Evolutionary conservation across 148 eudicot species (phyloP).

Genomic region (Linanthus parryae): DNA sequence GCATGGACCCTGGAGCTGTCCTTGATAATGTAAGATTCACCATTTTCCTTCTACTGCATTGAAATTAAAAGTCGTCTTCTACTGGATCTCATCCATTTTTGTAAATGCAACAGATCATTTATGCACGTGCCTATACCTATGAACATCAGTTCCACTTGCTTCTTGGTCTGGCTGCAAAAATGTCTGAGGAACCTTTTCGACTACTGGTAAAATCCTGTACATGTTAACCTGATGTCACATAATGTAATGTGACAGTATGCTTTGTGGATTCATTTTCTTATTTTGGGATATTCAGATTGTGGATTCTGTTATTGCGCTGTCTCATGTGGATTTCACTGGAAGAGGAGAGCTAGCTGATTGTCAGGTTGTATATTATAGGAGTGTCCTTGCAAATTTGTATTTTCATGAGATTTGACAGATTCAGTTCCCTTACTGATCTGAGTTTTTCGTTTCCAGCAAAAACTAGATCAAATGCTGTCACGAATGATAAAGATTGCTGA

Average conservation of each 20-base stretch:
- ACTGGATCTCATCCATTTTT: neutral
- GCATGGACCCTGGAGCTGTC: conserved; percentile 93
- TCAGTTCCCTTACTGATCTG: too few species aligned
- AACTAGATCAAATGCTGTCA: conserved; percentile 89
- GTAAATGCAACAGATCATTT: conserved; percentile 52
- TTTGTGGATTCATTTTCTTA: conserved; percentile 9
- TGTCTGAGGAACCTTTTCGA: conserved; percentile 91
- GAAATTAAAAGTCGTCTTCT: neutral
- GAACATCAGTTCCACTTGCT: conserved; percentile 92
- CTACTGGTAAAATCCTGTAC: conserved; percentile 51
- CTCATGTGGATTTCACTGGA: conserved; percentile 89
- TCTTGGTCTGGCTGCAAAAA: conserved; percentile 89
- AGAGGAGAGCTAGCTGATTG: conserved; percentile 93
- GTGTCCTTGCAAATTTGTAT: too few species aligned
- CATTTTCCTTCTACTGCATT: neutral
- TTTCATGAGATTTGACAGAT: too few species aligned
- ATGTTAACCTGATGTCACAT: neutral
- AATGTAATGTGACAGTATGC: neutral
- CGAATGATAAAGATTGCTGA: conserved; percentile 80
- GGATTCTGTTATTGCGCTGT: conserved; percentile 78
- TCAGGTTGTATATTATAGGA: conserved; percentile 54
- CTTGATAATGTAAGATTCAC: conserved; percentile 66
- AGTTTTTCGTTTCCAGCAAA: conserved; percentile 56
- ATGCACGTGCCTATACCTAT: conserved; percentile 93
- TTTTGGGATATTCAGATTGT: conserved; percentile 45